Percentiles rank a stretch among this genome's conserved stretches.
Conservation (phyloP, 2,329 filamentous ascomycete genomes). For the Hypoxylon sp. region DNA sequence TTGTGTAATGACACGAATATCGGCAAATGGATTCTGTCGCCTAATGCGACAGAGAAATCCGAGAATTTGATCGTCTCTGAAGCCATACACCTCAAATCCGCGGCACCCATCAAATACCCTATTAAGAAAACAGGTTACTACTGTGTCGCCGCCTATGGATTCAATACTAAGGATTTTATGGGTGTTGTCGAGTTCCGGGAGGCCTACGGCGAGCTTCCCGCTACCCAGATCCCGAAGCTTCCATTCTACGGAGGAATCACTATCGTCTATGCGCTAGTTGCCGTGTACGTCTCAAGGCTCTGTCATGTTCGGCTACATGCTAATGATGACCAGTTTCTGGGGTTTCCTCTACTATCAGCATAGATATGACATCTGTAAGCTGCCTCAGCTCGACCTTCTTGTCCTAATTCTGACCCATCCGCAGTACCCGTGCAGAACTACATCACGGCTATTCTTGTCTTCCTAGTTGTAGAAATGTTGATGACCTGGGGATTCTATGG, state of each 20-base stretch:
- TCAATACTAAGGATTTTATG: conserved; percentile 77
- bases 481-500: conserved; percentile 99
- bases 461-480: conserved; percentile 94
- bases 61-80: conserved; percentile 81
- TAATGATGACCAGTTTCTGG: conserved; percentile 76
- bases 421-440: conserved; percentile 97
- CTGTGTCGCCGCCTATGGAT: conserved; percentile 86
- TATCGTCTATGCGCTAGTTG: conserved; percentile 91
- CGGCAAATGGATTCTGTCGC: conserved; percentile 85
- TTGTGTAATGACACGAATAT: conserved; percentile 83
- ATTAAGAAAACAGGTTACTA: conserved; percentile 96
- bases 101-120: conserved; percentile 82
- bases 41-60: conserved; percentile 80
- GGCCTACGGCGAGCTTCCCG: conserved; percentile 94
- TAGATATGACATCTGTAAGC: conserved; percentile 86
- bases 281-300: conserved; percentile 66
- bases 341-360: conserved; percentile 96
- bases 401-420: conserved; percentile 53
- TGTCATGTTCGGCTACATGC: conserved; percentile 19
- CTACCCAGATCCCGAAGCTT: conserved; percentile 95
- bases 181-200: conserved; percentile 94
- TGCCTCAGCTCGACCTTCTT: background rate
- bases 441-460: conserved; percentile 95
- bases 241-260: conserved; percentile 97
- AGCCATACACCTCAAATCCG: conserved; percentile 85